phyloP scores from a whole-genome alignment of 2,329 filamentous ascomycete species.

The Exophiala sideris region DNA sequence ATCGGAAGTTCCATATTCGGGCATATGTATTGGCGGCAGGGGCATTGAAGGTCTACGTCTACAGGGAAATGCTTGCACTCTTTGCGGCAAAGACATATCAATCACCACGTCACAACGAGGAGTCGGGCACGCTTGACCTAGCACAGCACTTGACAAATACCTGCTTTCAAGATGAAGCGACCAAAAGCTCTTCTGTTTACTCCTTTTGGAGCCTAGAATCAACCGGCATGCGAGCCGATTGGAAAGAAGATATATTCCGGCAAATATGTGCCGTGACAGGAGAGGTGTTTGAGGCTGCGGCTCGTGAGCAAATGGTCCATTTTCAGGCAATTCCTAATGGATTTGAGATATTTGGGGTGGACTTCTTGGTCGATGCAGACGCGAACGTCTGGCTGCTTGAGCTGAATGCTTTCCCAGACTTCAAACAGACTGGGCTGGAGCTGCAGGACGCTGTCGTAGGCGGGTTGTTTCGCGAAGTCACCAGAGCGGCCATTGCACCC shows the following conservation, averaged over 20 bases:
- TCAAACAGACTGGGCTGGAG: conserved; percentile 80
- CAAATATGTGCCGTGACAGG: conserved; percentile 73
- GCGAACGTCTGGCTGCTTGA: conserved; percentile 75
- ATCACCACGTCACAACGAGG: conserved; percentile 50
- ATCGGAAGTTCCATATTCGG: conserved; percentile 89
- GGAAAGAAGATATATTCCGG: conserved; percentile 62
- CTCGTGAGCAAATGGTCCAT: conserved; percentile 77
- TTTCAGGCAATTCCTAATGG: conserved; percentile 86
- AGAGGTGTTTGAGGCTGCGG: conserved; percentile 82
- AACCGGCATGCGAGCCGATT: conserved; percentile 35
- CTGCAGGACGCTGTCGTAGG: conserved; percentile 65
- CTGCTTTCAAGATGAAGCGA: conserved; percentile 68
- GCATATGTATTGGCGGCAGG: conserved; percentile 84
- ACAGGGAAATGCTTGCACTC: conserved; percentile 85
- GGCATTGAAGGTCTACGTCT: conserved; percentile 77
- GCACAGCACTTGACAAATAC: conserved; percentile 89
- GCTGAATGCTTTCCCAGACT: conserved; percentile 95
- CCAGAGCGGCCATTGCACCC: conserved; percentile 61
- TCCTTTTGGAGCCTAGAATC: conserved; percentile 69
- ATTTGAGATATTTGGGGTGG: conserved; percentile 88
- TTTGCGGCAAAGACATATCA: conserved; percentile 76
- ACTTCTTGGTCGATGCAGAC: conserved; percentile 73
- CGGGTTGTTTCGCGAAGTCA: conserved; percentile 71
- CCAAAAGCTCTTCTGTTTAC: conserved; percentile 55
- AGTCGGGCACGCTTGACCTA: conserved; percentile 52